Evolutionary conservation across 2,329 filamentous ascomycete species (phyloP), one percentile per base, ranked within the genome.

Genomic region (Aspergillus glaucus): DNA sequence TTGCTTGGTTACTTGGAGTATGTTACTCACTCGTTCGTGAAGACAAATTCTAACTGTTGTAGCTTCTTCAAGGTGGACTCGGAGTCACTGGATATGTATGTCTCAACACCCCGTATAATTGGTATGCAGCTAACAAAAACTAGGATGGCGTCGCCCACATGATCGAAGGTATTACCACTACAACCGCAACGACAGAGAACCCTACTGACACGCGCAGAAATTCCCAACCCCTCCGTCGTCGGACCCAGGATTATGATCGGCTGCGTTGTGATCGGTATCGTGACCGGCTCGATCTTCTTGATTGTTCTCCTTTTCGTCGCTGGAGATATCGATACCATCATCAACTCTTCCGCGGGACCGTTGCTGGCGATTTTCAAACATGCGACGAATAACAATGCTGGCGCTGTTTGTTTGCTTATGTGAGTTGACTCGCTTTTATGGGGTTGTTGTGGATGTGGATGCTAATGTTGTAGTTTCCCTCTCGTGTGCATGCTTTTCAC

Each of bases 201-300:
- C 28, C 46, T 32, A 44, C 46, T 57, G 37, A 62, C 28, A 26
- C 47, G 17, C 9, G 12, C 41, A 63, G 69, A 71, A 57, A 66
- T 72, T 12, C 66, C 67, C 0, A 64, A 70, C 42, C 62, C 65
- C 15, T 60, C 78, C 1, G 65, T 76, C 3, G 75, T 82, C 55
- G 82, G 81, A 0, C 83, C 83, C 1, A 78, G 77, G 51, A 82
- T 85, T 49, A 84, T 86, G 81, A 72, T 85, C 2, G 75, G 75
- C 46, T 84, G 80, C 50, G 80, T 84, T 19, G 70, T 71, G 2
- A 85, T 85, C 37, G 82, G 82, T 2, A 79, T 79, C 19, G 68
- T 77, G 5, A 84, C 82, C 0, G 82, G 82, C 0, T 82, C 81
- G 47, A 65, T 84, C 47, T 85, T 85, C 57, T 65, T 85, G 10